phyloP scores from a whole-genome alignment of 2,329 filamentous ascomycete species.

The Fusarium foetens region DNA sequence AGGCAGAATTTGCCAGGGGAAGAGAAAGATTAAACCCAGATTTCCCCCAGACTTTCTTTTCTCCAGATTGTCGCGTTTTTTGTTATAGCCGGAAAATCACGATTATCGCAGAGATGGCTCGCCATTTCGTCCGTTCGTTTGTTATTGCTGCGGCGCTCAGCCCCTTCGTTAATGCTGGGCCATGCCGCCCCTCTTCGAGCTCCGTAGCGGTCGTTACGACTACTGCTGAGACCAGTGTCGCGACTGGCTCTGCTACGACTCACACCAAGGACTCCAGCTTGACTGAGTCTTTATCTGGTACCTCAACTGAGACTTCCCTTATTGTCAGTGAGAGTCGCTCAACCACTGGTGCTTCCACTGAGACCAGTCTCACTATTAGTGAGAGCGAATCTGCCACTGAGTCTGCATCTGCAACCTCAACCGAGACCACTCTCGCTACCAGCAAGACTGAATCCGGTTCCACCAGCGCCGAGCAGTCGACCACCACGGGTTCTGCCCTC shows the following conservation, averaged over 20 bases:
- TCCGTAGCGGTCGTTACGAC: not conserved
- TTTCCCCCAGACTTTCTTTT: not conserved
- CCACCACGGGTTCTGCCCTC: not conserved
- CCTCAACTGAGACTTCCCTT: not conserved
- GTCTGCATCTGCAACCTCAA: not conserved
- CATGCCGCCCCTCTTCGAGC: constrained; percentile 11
- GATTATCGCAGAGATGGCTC: constrained; percentile 7
- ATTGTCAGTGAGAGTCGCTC: not conserved
- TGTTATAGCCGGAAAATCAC: not conserved
- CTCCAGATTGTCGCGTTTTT: not conserved
- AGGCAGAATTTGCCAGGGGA: not conserved
- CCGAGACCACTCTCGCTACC: not conserved
- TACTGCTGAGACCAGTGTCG: not conserved
- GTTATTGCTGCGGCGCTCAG: constrained; percentile 5
- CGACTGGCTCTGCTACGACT: not conserved
- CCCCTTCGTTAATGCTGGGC: constrained; percentile 12
- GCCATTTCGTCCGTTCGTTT: constrained; percentile 22
- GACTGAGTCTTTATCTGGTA: not conserved
- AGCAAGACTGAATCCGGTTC: not conserved
- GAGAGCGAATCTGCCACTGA: not conserved
- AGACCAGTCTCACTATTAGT: not conserved
- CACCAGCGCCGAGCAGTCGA: not conserved
- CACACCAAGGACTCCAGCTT: not conserved
- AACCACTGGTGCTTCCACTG: not conserved
- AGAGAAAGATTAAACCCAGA: not conserved